Evolutionary conservation across 805 yeast genomes (phyloP), one percentile per base, ranked within the genome.

Genomic region (Metschnikowia lochheadii): DNA sequence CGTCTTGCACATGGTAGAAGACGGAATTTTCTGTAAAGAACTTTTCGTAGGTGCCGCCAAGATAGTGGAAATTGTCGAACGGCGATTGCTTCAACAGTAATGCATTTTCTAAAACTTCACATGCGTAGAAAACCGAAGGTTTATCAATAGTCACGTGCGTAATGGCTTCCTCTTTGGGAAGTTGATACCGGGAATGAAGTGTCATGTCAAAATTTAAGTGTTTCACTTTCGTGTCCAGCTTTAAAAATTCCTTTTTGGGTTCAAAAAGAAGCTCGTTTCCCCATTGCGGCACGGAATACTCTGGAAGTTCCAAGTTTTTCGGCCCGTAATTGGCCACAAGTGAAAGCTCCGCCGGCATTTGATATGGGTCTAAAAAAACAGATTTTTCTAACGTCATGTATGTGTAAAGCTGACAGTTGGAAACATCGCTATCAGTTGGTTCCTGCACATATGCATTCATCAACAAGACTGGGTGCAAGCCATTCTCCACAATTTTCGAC

Each of bases 111-210:
- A 51, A 41, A 6, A 63, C 70, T 29, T 67, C 68, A 57, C 78
- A 74, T 3, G 72, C 78, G 40, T 63, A 66, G 49, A 73, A 73
- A 6, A 72, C 40, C 15, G 57, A 38, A 4, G 76, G 74, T 6
- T 57, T 49, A 45, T 56, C 62, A 35, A 63, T 15, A n/a, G 36
- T 18, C 4, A 62, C 62, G 0, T 44, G 41, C 5, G 61, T 55
- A n/a, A 46, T 47, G 0, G 51, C 42, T 5, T 44, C 47, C 8
- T 17, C 21, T 18, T 44, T 31, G 3, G 76, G 76, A n/a, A 53
- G 50, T 56, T 71, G 76, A 54, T 74, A 74, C 35, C 78, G 58
- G 6, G 77, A 65, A 52, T 74, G 77, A 6, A 74, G 51, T 6
- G 68, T 68, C 34, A 44, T 15, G 40, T 35, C 26, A 14, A 44